phyloP scores from a whole-genome alignment of 2,329 filamentous ascomycete genomes.

The Thelonectria olida region DNA sequence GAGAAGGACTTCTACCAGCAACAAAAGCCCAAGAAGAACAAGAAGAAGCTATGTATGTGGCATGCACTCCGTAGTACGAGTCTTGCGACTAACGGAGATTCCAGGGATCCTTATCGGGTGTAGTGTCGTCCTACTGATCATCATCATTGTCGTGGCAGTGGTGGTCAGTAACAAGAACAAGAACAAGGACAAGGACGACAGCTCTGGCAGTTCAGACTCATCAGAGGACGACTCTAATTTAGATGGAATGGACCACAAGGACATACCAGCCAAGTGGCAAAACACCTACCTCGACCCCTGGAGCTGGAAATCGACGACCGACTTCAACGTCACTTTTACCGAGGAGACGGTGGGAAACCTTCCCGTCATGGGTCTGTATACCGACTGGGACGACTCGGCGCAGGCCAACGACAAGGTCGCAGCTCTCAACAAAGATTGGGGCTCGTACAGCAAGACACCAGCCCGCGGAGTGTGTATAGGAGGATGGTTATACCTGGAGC shows the following conservation, averaged over 20 bases:
- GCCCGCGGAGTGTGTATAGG: constrained; percentile 93
- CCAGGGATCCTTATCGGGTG: constrained; percentile 66
- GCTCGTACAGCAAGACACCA: constrained; percentile 78
- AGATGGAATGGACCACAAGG: constrained; percentile 60
- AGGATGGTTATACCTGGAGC: constrained; percentile 93
- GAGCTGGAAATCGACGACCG: constrained; percentile 87
- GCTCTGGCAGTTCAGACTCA: constrained; percentile 28
- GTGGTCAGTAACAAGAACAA: constrained; percentile 69
- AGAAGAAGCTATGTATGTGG: constrained; percentile 69
- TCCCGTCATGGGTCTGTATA: constrained; percentile 89
- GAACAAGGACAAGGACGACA: constrained; percentile 52
- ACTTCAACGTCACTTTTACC: constrained; percentile 96
- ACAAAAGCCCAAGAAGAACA: constrained; percentile 56
- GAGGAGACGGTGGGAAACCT: constrained; percentile 83
- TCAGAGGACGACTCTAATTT: constrained; percentile 52
- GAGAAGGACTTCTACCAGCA: constrained; percentile 59
- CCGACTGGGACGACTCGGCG: constrained; percentile 84
- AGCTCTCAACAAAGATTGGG: constrained; percentile 78
- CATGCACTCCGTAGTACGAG: neutral
- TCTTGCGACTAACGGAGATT: constrained; percentile 30
- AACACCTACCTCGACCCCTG: constrained; percentile 88
- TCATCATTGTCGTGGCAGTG: constrained; percentile 74
- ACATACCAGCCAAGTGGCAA: constrained; percentile 72
- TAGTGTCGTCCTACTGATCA: constrained; percentile 65
- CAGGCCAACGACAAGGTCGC: constrained; percentile 83